Evolutionary conservation across 2,329 filamentous ascomycete genomes (phyloP).

Genomic region (Nemania sp.): DNA sequence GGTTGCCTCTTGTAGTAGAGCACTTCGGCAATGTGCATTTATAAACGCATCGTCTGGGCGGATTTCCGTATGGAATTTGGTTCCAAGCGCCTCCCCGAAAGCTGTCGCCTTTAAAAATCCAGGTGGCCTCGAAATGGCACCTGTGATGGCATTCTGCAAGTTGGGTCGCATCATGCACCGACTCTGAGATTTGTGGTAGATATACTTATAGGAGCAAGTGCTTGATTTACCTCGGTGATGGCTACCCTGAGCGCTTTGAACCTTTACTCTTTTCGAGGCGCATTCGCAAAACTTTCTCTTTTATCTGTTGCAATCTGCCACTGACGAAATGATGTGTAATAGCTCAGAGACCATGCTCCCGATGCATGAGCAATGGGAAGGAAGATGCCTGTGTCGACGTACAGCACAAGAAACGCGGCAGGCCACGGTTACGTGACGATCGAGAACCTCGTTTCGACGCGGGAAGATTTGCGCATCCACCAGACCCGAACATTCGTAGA

Average conservation of each 20-base stretch:
- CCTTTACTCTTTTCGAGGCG: not conserved
- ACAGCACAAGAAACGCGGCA: constrained; percentile 81
- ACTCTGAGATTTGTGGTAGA: not conserved
- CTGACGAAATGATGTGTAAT: constrained; percentile 41
- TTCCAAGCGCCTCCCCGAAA: not conserved
- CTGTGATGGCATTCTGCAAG: not conserved
- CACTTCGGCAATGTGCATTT: not conserved
- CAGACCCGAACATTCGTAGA: constrained; percentile 52
- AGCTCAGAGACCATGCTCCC: constrained; percentile 77
- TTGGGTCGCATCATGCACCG: not conserved
- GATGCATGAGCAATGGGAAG: constrained; percentile 78
- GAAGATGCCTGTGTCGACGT: constrained; percentile 81
- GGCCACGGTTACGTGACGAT: constrained; percentile 76
- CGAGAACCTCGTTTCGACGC: constrained; percentile 62
- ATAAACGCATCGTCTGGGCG: too few species aligned
- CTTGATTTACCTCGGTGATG: not conserved
- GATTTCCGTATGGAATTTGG: not conserved
- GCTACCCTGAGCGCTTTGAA: not conserved
- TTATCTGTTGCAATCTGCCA: constrained; percentile 6
- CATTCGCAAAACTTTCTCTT: not conserved
- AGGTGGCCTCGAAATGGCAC: too few species aligned
- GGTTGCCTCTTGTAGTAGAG: not conserved
- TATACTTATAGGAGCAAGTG: constrained; percentile 21
- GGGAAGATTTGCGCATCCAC: constrained; percentile 49
- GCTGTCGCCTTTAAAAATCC: not conserved